phyloP scores from a whole-genome alignment of 768 basidiomycete genomes.

The Tricholoma hemisulphureum region DNA sequence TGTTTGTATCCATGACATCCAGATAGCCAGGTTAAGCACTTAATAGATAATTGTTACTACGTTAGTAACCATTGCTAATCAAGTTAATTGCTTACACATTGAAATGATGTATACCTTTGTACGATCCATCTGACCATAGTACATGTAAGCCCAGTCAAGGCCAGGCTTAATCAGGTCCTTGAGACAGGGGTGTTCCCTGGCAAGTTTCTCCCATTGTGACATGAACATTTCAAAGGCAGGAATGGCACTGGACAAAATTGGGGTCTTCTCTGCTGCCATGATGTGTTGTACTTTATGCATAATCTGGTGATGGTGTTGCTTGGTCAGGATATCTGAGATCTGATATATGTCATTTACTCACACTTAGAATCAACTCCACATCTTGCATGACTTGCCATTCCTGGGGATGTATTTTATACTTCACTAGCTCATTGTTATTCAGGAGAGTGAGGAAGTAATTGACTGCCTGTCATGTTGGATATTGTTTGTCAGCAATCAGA shows the following conservation, averaged over 20 bases:
- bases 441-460: slow-evolving; percentile 1
- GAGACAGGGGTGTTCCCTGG: no score
- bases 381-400: slow-evolving; percentile 17
- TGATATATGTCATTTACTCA: not conserved
- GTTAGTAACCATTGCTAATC: no score
- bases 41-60: no score
- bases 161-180: no score
- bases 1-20: no score
- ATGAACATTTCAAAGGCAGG: slow-evolving; percentile 22
- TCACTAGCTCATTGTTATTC: not conserved
- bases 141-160: no score
- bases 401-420: slow-evolving; percentile 5
- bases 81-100: no score
- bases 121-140: no score
- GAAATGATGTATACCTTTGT: no score
- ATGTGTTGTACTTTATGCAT: slow-evolving; percentile 16
- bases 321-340: not conserved
- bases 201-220: slow-evolving; percentile 13
- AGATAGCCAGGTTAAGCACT: no score
- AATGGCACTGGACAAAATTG: slow-evolving; percentile 18
- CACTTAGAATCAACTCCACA: slow-evolving; percentile 14
- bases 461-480: no score
- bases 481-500: slow-evolving; percentile 9
- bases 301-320: not conserved
- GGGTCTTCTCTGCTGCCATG: slow-evolving; percentile 17